Evolutionary conservation across 1,139 yeast species (phyloP).

Genomic region (Yamadazyma aaseri): DNA sequence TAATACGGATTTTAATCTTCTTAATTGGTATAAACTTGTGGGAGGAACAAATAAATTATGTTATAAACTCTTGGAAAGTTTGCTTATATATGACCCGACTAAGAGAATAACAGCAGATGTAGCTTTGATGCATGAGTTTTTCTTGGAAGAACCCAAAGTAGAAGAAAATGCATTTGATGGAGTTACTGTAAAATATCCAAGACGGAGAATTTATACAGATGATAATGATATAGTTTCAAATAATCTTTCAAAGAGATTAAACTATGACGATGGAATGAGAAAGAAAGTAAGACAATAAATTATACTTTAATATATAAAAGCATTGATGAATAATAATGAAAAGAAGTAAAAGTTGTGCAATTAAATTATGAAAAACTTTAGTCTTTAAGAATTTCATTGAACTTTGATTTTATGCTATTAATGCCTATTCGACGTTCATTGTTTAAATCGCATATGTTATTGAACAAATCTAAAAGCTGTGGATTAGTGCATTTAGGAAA

Average conservation of each 20-base stretch:
- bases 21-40: constrained; percentile 81
- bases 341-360: not conserved
- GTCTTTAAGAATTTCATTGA: too few relatives aligned
- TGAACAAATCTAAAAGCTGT: constrained; percentile 9
- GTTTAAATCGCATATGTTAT: constrained; percentile 19
- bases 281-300: constrained; percentile 19
- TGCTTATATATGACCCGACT: constrained; percentile 85
- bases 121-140: constrained; percentile 76
- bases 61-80: constrained; percentile 56
- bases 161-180: constrained; percentile 71
- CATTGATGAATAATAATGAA: not conserved
- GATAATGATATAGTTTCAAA: constrained; percentile 62
- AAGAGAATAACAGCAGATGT: constrained; percentile 67
- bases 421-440: constrained; percentile 21
- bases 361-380: too few relatives aligned
- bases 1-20: constrained; percentile 63
- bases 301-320: too few relatives aligned
- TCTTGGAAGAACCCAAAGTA: constrained; percentile 65
- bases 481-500: constrained; percentile 28
- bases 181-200: constrained; percentile 61
- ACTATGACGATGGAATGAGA: constrained; percentile 25
- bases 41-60: constrained; percentile 75
- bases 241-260: constrained; percentile 24
- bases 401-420: too few relatives aligned
- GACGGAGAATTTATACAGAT: constrained; percentile 72